These are phyloP conservation scores for Arthroderma sp. DNA, from an alignment of 2,329 filamentous ascomycete species.

Conservation along the genomic window DNA sequence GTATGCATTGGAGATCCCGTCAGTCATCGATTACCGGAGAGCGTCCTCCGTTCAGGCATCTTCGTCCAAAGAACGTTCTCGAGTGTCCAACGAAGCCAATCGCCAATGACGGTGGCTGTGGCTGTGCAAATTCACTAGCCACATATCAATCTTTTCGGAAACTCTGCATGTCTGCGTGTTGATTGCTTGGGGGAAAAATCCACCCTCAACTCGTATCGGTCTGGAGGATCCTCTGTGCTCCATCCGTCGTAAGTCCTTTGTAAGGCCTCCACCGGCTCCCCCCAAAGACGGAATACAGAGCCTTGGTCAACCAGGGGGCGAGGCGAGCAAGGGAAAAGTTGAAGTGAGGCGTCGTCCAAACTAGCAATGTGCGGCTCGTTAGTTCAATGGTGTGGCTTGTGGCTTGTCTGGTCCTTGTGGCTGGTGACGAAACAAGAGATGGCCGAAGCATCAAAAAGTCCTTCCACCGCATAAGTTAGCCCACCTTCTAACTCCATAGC, in stretches of 20 bases:
- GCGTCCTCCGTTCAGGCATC: neutral
- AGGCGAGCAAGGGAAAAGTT: neutral
- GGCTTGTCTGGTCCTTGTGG: neutral
- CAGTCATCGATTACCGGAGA: neutral
- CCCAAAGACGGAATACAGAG: no score
- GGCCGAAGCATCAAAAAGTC: neutral
- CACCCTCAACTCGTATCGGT: no score
- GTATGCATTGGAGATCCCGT: neutral
- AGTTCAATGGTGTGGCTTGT: neutral
- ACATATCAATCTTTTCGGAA: neutral
- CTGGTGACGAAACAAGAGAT: neutral
- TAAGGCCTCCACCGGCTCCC: no score
- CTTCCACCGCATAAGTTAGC: neutral
- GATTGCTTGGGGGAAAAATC: no score
- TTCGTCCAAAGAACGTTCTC: neutral
- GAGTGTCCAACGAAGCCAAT: neutral
- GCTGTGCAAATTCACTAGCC: neutral
- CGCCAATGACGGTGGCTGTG: neutral
- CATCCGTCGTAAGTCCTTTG: no score
- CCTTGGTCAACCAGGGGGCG: no score
- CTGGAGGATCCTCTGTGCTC: no score
- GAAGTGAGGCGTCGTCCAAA: neutral
- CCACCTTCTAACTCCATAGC: neutral
- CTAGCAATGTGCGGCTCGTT: neutral
- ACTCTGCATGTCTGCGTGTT: no score